Evolutionary conservation across 805 yeast genomes (phyloP).

Genomic region (Metschnikowia vanudenii): DNA sequence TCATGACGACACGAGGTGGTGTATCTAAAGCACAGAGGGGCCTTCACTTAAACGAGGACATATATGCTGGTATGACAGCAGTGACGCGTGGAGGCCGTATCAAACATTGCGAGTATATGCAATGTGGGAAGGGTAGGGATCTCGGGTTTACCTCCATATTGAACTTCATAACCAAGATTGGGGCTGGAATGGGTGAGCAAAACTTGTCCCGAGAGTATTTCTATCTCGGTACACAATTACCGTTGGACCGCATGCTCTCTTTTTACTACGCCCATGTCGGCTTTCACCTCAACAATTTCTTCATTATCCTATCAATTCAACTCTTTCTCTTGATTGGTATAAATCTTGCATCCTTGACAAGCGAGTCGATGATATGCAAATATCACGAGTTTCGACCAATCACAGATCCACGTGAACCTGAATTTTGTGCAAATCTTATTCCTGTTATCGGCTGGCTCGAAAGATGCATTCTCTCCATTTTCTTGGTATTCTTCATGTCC

Average conservation of each 20-base stretch:
- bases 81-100: conserved; percentile 82
- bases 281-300: conserved; percentile 77
- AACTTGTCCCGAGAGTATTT: conserved; percentile 82
- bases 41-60: conserved; percentile 82
- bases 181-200: conserved; percentile 94
- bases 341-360: conserved; percentile 70
- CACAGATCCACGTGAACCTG: conserved; percentile 63
- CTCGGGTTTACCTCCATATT: conserved; percentile 82
- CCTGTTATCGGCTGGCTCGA: conserved; percentile 81
- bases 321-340: conserved; percentile 67
- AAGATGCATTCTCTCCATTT: conserved; percentile 77
- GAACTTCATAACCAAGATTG: conserved; percentile 84
- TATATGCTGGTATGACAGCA: conserved; percentile 86
- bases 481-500: conserved; percentile 78
- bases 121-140: conserved; percentile 91
- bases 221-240: conserved; percentile 76
- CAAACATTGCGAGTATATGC: conserved; percentile 83
- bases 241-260: conserved; percentile 75
- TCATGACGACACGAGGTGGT: conserved; percentile 86
- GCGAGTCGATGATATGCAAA: conserved; percentile 66
- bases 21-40: conserved; percentile 86
- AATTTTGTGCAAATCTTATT: conserved; percentile 69
- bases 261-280: conserved; percentile 88
- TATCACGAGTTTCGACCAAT: conserved; percentile 65
- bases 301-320: conserved; percentile 74